Evolutionary conservation across 202 grass and related monocot genomes (phyloP).

Genomic region (Brachypodium distachyon): DNA sequence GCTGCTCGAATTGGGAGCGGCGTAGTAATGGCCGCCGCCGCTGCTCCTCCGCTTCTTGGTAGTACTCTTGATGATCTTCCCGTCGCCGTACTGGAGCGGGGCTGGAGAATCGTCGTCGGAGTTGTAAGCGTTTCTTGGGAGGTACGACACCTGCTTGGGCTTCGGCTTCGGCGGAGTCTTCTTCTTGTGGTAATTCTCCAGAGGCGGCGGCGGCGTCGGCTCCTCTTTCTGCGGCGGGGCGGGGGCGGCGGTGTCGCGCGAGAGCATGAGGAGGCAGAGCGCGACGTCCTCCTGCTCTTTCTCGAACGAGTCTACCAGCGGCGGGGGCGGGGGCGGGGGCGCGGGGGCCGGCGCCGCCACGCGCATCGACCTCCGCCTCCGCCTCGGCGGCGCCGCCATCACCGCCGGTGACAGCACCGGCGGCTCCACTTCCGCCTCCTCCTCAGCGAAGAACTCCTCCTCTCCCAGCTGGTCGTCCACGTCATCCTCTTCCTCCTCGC

Average conservation of each 20-base stretch:
- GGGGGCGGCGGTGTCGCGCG: slow-evolving; percentile 32
- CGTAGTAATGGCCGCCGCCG: too few species aligned
- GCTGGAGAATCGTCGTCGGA: slow-evolving; percentile 31
- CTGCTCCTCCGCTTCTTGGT: slow-evolving; percentile 23
- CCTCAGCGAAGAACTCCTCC: neutral
- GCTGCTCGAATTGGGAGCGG: neutral
- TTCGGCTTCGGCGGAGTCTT: neutral
- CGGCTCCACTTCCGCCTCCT: neutral
- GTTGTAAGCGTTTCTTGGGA: slow-evolving; percentile 13
- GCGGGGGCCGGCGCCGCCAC: slow-evolving; percentile 23
- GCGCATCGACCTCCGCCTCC: slow-evolving; percentile 32
- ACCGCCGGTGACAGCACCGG: neutral
- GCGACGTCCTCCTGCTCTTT: slow-evolving; percentile 58
- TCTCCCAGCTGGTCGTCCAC: neutral
- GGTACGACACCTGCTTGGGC: neutral
- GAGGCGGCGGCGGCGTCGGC: too few species aligned
- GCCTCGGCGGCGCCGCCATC: neutral
- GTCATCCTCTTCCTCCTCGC: neutral
- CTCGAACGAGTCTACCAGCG: slow-evolving; percentile 22
- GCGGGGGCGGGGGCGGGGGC: neutral
- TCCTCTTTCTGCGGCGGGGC: slow-evolving; percentile 1
- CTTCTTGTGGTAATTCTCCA: too few species aligned
- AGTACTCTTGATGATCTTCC: slow-evolving; percentile 23
- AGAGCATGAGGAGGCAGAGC: slow-evolving; percentile 61
- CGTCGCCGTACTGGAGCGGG: slow-evolving; percentile 6